These are phyloP conservation scores for Eucalyptus decipiens DNA, from an alignment of 345 rosid genomes.

Conservation along the genomic window DNA sequence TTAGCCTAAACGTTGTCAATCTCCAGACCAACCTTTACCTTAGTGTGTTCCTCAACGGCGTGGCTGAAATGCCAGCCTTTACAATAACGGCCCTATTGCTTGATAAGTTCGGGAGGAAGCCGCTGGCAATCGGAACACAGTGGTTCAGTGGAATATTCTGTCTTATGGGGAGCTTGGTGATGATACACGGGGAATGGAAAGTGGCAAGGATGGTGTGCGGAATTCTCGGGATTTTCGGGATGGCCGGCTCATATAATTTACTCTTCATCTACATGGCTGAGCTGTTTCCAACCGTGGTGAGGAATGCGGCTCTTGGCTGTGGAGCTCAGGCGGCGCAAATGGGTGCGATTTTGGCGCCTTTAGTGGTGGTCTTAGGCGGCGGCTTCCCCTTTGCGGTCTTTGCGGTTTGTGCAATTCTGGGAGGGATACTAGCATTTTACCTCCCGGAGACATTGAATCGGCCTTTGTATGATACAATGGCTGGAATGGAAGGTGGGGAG, in stretches of 20 bases:
- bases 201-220: conserved; percentile 54
- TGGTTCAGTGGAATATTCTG: conserved; percentile 83
- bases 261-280: conserved; percentile 76
- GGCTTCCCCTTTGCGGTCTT: conserved; percentile 61
- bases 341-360: conserved; percentile 86
- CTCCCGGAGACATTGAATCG: conserved; percentile 77
- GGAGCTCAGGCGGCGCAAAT: conserved; percentile 76
- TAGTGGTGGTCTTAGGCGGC: conserved; percentile 77
- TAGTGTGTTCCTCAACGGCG: conserved; percentile 58
- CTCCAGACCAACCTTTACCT: conserved; percentile 74
- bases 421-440: conserved; percentile 64
- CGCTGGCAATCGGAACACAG: conserved; percentile 60
- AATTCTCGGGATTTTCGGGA: conserved; percentile 69
- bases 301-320: conserved; percentile 81
- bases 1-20: conserved; percentile 81
- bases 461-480: conserved; percentile 82
- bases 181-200: conserved; percentile 46
- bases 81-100: conserved; percentile 64
- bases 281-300: conserved; percentile 82
- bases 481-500: conserved; percentile 63
- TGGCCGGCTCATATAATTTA: conserved; percentile 84
- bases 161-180: conserved; percentile 28
- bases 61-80: conserved; percentile 83
- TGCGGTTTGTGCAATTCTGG: conserved; percentile 43
- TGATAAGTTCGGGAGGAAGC: conserved; percentile 70